Base-by-base conservation (phyloP, 306 rosid species). In the Carpinus fangiana region DNA sequence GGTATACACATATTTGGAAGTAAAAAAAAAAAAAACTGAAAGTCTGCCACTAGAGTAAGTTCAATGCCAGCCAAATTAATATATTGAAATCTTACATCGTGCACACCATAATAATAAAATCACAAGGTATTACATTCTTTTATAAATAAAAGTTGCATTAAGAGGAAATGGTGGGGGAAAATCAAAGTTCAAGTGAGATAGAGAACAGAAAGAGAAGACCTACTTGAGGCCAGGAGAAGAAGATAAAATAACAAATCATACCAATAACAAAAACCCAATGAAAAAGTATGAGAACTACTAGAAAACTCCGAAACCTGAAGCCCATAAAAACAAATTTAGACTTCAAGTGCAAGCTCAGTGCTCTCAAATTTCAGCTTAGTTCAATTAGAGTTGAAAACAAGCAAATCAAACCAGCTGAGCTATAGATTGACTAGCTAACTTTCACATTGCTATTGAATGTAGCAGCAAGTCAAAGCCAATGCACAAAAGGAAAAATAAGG, bases 341-440 rank as follows among this genome's bases (percentile, higher is more conserved):
- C 2, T 45, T n/a, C 36, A 23, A 66, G 60, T 23, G 18, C 43
- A 62, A 76, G 86, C 45, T 73, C 55, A 31, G 74, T 70, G 51
- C 70, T 34, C 7, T 74, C 60, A 62, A 3, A 51, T 72, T 61
- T 72, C 60, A 21, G 60, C 64, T 23, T 23, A 36, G 61, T 56
- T 71, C 64, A 60, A 54, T 78, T 56, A 54, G 62, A 78, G 43
- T 36, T 50, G 21, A 34, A 21, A 51, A 74, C 70, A 73, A 64
- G 80, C 72, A 21, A 21, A 60, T 74, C 65, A 73, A 70, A 77
- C 74, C 18, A 64, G 70, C 75, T 72, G 57, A 72, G 74, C 70
- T 69, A 76, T 61, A 59, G 66, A 66, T 8, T 75, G 48, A 54
- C 73, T 61, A 45, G 73, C 77, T 79, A 43, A 72, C 38, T 38